Evolutionary conservation across 2,329 filamentous ascomycete genomes (phyloP), one percentile per base, ranked within the genome.

Genomic region (Fusarium tricinctum): DNA sequence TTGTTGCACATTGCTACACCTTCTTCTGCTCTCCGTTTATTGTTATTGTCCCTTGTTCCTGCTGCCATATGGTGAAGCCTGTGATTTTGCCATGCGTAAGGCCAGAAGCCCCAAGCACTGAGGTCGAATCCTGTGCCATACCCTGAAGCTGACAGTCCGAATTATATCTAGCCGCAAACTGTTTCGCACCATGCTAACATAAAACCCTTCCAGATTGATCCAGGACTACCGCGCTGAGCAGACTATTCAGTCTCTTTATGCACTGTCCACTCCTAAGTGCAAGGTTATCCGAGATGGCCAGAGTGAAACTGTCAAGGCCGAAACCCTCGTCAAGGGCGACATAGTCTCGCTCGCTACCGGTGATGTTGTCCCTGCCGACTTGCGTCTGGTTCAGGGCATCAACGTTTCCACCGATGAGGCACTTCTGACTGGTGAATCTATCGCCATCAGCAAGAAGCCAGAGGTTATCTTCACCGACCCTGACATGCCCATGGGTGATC

Each of bases 331-430:
- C 43, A 85, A 84, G 51, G 91, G 91, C 54, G 91, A 93, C 68
- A 78, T 93, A 49, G 87, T 89, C 60, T 78, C 82, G 52, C 83
- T 89, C 67, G 85, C 81, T 68, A 89, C 87, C 42, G 91, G 91
- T 68, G 90, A 92, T 75, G 88, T 91, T 47, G 84, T 92, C 35
- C 89, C 91, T 6, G 91, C 90, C 33, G 91, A 93, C 78, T 80
- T 92, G 49, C 85, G 89, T 65, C 80, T 89, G 20, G 78, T 90
- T 64, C 85, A 90, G 66, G 87, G 86, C 58, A 88, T 93, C 79
- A 94, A 94, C 77, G 81, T 93, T 61, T 91, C 90, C 49, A 91
- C 90, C 68, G 92, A 97, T 64, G 91, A 93, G 78, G 89, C 91
- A 14, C 84, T 92, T 60, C 85, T 93, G 39, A 93, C 91, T 15